phyloP scores from a whole-genome alignment of 225 moss, liverwort and hornwort species.

The Physcomitrium patens region DNA sequence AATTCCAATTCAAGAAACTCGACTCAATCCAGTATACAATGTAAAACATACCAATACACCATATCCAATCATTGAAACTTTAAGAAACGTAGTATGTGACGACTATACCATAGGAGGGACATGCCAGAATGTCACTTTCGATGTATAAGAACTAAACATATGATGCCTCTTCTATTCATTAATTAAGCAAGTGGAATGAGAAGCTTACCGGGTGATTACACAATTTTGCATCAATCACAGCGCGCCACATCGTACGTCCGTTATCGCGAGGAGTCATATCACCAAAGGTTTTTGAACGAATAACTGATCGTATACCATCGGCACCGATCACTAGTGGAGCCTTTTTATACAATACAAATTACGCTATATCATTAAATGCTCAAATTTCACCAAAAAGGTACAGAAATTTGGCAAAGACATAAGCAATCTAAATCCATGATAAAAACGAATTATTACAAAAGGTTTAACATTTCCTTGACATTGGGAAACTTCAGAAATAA shows the following conservation, averaged over 20 bases:
- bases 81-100: neutral
- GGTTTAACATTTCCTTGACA: neutral
- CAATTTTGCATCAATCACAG: slow-evolving; percentile 52
- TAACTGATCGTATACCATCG: slow-evolving; percentile 61
- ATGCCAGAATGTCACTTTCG: slow-evolving; percentile 1
- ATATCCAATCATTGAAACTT: neutral
- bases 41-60: slow-evolving; percentile 4
- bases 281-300: slow-evolving; percentile 47
- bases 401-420: neutral
- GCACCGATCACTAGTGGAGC: slow-evolving; percentile 61
- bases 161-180: slow-evolving; percentile 7
- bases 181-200: slow-evolving; percentile 25
- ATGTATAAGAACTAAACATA: no score
- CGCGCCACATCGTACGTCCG: slow-evolving; percentile 59
- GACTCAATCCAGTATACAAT: neutral
- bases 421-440: slow-evolving; percentile 3
- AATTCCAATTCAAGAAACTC: slow-evolving; percentile 13
- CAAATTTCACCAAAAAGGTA: slow-evolving; percentile 3
- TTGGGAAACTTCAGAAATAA: slow-evolving; percentile 4
- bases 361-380: slow-evolving; percentile 16
- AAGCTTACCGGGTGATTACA: slow-evolving; percentile 45
- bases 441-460: neutral
- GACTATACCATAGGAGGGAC: slow-evolving; percentile 10
- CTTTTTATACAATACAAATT: slow-evolving; percentile 33
- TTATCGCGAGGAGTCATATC: slow-evolving; percentile 50